Evolutionary conservation across 2,329 filamentous ascomycete species (phyloP).

Genomic region (Furcasterigmium furcatum): DNA sequence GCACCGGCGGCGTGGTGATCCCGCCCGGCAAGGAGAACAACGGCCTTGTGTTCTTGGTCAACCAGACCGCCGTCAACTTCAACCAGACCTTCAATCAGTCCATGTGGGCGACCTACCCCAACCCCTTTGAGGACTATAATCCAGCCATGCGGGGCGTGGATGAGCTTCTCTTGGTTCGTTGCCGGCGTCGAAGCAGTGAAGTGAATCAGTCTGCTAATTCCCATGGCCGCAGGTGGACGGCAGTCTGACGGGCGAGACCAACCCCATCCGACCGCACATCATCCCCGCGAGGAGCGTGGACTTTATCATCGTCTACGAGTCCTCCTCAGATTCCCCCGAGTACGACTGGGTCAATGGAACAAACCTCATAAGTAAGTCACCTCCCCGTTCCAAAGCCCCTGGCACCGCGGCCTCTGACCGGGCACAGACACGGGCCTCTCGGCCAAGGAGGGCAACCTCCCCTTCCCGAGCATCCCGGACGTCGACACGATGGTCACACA

Average conservation of each 20-base stretch:
- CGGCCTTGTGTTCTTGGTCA: constrained; percentile 37
- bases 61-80: constrained; percentile 17
- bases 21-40: constrained; percentile 70
- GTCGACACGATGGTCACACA: constrained; percentile 53
- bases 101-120: constrained; percentile 24
- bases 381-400: neutral
- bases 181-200: constrained; percentile 33
- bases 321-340: constrained; percentile 56
- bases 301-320: constrained; percentile 63
- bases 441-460: constrained; percentile 46
- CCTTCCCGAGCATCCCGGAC: constrained; percentile 57
- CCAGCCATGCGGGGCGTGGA: constrained; percentile 17
- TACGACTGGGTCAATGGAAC: constrained; percentile 59
- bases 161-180: constrained; percentile 38
- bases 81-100: constrained; percentile 23
- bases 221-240: constrained; percentile 75
- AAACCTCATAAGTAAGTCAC: constrained; percentile 36
- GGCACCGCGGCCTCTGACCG: constrained; percentile 23
- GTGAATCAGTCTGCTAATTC: constrained; percentile 39
- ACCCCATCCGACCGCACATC: constrained; percentile 67
- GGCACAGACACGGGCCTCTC: constrained; percentile 52
- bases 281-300: constrained; percentile 51
- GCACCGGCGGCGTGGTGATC: constrained; percentile 65
- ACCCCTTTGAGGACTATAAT: constrained; percentile 24
- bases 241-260: constrained; percentile 74